A percentile compares a stretch with the other conserved stretches of the same genome.
These are phyloP conservation scores for Talaromyces albobiverticillius DNA, from an alignment of 2,329 filamentous ascomycete genomes.

Conservation along the genomic window DNA sequence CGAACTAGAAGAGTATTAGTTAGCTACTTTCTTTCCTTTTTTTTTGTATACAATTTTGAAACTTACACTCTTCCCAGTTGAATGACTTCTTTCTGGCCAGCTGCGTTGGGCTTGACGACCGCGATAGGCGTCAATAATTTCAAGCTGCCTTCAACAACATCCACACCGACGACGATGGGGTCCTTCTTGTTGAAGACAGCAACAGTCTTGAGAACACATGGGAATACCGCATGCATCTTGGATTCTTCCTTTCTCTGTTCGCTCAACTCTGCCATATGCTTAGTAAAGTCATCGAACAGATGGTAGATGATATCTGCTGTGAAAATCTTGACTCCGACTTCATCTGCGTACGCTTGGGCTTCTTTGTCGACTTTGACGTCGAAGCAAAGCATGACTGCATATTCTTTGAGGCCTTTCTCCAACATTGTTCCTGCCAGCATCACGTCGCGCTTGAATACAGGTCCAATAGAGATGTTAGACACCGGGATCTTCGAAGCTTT, in stretches of 20 bases:
- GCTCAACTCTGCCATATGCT: conserved; percentile 82
- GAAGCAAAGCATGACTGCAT: conserved; percentile 99
- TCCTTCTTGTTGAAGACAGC: conserved; percentile 98
- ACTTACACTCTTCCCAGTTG: conserved; percentile 89
- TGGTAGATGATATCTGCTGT: conserved; percentile 99
- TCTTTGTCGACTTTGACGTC: conserved; percentile 99
- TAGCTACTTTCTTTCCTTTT: conserved; percentile 4
- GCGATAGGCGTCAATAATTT: conserved; percentile 86
- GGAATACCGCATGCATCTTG: conserved; percentile 95
- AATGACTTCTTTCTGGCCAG: conserved; percentile 79
- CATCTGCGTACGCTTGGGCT: conserved; percentile 83
- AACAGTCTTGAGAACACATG: conserved; percentile 83
- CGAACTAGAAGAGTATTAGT: conserved; percentile 56
- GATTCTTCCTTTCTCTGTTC: conserved; percentile 95
- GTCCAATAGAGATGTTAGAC: conserved; percentile 93
- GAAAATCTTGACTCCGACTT: conserved; percentile 95
- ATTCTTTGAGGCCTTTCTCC: conserved; percentile 83
- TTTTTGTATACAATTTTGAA: conserved; percentile 2
- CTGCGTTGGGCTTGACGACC: conserved; percentile 78
- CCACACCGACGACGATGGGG: conserved; percentile 92
- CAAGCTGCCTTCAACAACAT: conserved; percentile 87
- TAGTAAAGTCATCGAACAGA: conserved; percentile 92
- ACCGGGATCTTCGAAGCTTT: conserved; percentile 96
- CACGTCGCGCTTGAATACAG: conserved; percentile 96
- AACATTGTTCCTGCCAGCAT: conserved; percentile 93